These are phyloP conservation scores for Starmerella powellii DNA, from an alignment of 805 yeast species.

Conservation along the genomic window DNA sequence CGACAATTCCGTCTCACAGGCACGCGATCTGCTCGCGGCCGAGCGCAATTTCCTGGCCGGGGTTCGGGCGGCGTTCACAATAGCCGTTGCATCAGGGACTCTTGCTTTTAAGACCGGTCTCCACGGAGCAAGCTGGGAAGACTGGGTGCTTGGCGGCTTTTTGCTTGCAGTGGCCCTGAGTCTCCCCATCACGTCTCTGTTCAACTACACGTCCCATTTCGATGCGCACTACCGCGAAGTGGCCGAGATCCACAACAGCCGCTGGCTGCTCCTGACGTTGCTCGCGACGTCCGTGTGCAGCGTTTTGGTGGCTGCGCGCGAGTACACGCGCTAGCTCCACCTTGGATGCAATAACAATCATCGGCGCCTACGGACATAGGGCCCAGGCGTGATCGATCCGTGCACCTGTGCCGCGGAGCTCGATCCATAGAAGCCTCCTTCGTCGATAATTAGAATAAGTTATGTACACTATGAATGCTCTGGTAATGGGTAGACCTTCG, in stretches of 20 bases:
- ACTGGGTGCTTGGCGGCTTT: constrained; percentile 19
- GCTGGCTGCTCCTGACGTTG: constrained; percentile 11
- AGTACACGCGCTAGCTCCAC: constrained; percentile 1
- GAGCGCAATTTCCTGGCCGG: constrained; percentile 27
- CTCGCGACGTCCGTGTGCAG: constrained; percentile 16
- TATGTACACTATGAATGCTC: constrained; percentile 19
- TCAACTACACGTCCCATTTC: constrained; percentile 22
- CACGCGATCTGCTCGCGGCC: constrained; percentile 27
- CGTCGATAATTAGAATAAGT: too few relatives aligned
- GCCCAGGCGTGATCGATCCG: too few relatives aligned
- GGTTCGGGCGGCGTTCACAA: constrained; percentile 19
- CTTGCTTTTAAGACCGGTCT: constrained; percentile 7
- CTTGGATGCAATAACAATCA: neutral
- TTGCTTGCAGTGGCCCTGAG: constrained; percentile 18
- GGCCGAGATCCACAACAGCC: constrained; percentile 18
- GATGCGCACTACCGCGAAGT: constrained; percentile 17
- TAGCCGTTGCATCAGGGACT: constrained; percentile 24
- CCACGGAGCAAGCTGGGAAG: constrained; percentile 2
- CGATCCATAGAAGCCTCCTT: too few relatives aligned
- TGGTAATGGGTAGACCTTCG: constrained; percentile 20
- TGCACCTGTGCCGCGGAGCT: too few relatives aligned
- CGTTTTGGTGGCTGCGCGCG: constrained; percentile 14
- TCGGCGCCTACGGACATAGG: neutral
- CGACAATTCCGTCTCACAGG: constrained; percentile 26
- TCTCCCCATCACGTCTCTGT: constrained; percentile 19